phyloP scores from a whole-genome alignment of 208 protist genomes.

The Leishmania arabica region DNA sequence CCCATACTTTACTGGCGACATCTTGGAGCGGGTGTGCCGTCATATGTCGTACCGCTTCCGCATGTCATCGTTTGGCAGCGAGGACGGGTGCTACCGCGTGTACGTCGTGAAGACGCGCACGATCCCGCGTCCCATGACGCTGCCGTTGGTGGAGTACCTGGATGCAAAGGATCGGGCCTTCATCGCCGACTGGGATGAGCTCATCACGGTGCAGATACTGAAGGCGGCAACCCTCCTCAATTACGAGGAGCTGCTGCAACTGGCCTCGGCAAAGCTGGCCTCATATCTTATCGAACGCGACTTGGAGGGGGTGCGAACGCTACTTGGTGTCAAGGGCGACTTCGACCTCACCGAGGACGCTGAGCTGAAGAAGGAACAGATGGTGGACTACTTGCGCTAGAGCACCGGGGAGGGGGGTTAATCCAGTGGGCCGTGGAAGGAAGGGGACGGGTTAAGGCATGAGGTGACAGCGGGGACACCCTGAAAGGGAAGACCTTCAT shows the following conservation, averaged over 20 bases:
- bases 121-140: slow-evolving; percentile 77
- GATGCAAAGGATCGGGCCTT: slow-evolving; percentile 65
- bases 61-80: slow-evolving; percentile 41
- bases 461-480: background rate
- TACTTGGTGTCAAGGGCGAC: slow-evolving; percentile 89
- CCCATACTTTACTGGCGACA: slow-evolving; percentile 67
- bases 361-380: slow-evolving; percentile 84
- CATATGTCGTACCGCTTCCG: slow-evolving; percentile 84
- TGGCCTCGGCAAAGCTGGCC: slow-evolving; percentile 87
- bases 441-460: background rate
- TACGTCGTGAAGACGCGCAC: slow-evolving; percentile 47
- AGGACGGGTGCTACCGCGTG: slow-evolving; percentile 44
- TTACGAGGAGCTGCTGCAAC: slow-evolving; percentile 82
- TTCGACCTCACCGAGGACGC: slow-evolving; percentile 85
- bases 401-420: background rate
- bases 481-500: background rate
- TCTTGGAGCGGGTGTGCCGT: slow-evolving; percentile 64
- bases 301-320: slow-evolving; percentile 82
- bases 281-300: slow-evolving; percentile 83
- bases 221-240: slow-evolving; percentile 90
- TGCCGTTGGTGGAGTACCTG: slow-evolving; percentile 75
- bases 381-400: slow-evolving; percentile 26
- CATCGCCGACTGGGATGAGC: slow-evolving; percentile 80
- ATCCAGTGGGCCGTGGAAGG: background rate
- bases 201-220: slow-evolving; percentile 69